A percentile compares a stretch with the other conserved stretches of the same genome.
These are phyloP conservation scores for Beauveria brongniartii DNA, from an alignment of 2,329 filamentous ascomycete genomes.

Conservation along the genomic window DNA sequence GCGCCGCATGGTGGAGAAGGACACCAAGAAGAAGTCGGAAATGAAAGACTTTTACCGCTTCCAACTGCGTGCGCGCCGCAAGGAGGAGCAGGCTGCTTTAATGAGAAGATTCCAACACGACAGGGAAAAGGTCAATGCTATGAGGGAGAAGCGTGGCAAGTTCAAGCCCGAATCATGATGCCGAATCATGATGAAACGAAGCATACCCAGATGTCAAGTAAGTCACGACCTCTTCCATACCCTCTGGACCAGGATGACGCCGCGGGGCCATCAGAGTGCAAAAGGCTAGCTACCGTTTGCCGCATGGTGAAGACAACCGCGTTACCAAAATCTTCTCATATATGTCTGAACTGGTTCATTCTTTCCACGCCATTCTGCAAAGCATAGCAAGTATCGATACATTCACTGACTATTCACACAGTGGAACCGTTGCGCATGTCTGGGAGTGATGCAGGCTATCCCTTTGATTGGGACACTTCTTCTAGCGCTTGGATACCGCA, in stretches of 20 bases:
- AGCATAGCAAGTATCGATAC: neutral
- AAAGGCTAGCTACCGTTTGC: slow-evolving; percentile 18
- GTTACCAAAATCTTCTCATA: slow-evolving; percentile 56
- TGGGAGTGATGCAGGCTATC: neutral
- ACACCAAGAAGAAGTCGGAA: slow-evolving; percentile 53
- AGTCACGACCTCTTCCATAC: neutral
- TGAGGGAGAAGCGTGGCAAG: slow-evolving; percentile 59
- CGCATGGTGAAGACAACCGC: slow-evolving; percentile 56
- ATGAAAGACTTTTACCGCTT: slow-evolving; percentile 75
- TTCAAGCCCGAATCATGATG: slow-evolving; percentile 41
- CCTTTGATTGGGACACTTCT: neutral
- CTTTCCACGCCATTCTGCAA: neutral
- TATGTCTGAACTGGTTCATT: slow-evolving; percentile 39
- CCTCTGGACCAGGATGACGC: slow-evolving; percentile 37
- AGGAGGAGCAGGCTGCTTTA: slow-evolving; percentile 62
- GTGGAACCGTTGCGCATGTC: neutral
- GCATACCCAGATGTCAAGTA: neutral
- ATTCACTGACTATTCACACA: neutral
- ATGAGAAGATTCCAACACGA: slow-evolving; percentile 69
- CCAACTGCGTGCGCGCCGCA: slow-evolving; percentile 71
- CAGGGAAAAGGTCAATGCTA: slow-evolving; percentile 59
- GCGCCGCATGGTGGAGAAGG: slow-evolving; percentile 54
- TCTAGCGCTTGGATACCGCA: neutral
- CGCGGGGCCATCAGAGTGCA: slow-evolving; percentile 43
- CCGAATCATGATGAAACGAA: slow-evolving; percentile 27